These are phyloP conservation scores for Quercus robur DNA, from an alignment of 306 rosid genomes.

Conservation along the genomic window DNA sequence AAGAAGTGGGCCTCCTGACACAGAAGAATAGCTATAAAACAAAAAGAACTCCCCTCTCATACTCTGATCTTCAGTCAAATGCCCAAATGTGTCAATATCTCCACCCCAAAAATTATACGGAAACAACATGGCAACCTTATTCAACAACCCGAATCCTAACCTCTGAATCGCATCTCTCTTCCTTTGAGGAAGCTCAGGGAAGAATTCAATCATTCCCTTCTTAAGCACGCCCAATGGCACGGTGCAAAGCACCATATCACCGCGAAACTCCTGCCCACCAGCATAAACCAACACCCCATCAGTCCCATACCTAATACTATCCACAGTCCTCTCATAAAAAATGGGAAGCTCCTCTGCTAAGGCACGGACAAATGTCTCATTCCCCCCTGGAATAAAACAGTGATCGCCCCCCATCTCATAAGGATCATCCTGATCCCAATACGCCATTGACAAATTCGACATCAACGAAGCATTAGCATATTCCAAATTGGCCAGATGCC, in stretches of 20 bases:
- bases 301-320: slow-evolving; percentile 58
- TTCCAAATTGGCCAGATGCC: slow-evolving; percentile 95
- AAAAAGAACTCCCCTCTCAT: slow-evolving; percentile 92
- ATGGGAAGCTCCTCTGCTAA: slow-evolving; percentile 77
- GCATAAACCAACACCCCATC: slow-evolving; percentile 76
- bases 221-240: slow-evolving; percentile 86
- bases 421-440: slow-evolving; percentile 98
- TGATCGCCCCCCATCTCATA: slow-evolving; percentile 98
- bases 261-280: slow-evolving; percentile 60
- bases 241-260: slow-evolving; percentile 76
- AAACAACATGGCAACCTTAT: slow-evolving; percentile 80
- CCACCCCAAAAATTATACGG: slow-evolving; percentile 95
- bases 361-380: slow-evolving; percentile 65
- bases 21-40: slow-evolving; percentile 85
- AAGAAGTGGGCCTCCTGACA: slow-evolving; percentile 86
- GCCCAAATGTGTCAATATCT: slow-evolving; percentile 83
- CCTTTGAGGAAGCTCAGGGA: slow-evolving; percentile 84
- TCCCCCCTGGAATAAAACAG: slow-evolving; percentile 90
- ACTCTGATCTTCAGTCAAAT: slow-evolving; percentile 74
- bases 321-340: slow-evolving; percentile 71
- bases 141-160: slow-evolving; percentile 80
- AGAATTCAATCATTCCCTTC: slow-evolving; percentile 59
- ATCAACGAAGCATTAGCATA: slow-evolving; percentile 87
- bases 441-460: slow-evolving; percentile 87
- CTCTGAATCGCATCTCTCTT: slow-evolving; percentile 80